A percentile compares a stretch with the other conserved stretches of the same genome.
phyloP scores from a whole-genome alignment of 805 yeast genomes.

The Brettanomyces sp. region DNA sequence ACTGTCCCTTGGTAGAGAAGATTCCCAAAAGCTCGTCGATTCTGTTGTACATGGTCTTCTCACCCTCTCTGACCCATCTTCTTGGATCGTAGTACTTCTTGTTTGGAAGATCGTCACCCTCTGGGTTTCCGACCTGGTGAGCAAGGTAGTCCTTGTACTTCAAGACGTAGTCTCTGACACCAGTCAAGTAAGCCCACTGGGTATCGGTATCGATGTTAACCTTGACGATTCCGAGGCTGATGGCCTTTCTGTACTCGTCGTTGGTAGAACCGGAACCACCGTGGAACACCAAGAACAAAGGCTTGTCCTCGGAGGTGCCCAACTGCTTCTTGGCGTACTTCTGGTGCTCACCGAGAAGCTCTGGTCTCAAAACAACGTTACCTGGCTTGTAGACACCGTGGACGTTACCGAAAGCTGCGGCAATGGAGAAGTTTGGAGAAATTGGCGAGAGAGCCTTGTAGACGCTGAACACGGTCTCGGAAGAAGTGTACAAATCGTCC shows the following conservation, averaged over 20 bases:
- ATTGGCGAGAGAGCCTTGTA: constrained; percentile 83
- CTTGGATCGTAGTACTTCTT: constrained; percentile 99
- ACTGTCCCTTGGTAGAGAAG: constrained; percentile 72
- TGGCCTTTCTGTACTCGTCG: constrained; percentile 85
- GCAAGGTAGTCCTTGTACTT: constrained; percentile 90
- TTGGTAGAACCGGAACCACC: constrained; percentile 99
- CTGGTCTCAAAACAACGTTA: constrained; percentile 89
- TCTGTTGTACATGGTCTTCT: constrained; percentile 92
- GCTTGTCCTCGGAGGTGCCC: constrained; percentile 42
- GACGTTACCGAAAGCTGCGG: constrained; percentile 98
- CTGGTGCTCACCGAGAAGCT: constrained; percentile 93
- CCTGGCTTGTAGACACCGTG: constrained; percentile 99
- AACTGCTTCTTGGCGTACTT: constrained; percentile 66
- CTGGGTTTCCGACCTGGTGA: constrained; percentile 96
- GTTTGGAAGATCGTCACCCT: constrained; percentile 98
- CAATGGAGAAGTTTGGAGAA: constrained; percentile 97
- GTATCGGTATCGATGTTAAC: constrained; percentile 99
- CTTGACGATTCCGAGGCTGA: constrained; percentile 91
- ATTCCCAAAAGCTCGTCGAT: constrained; percentile 71
- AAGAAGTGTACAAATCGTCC: constrained; percentile 83
- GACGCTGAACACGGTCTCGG: constrained; percentile 90
- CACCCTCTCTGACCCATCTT: constrained; percentile 99
- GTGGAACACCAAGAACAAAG: constrained; percentile 97
- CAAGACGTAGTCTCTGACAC: constrained; percentile 96
- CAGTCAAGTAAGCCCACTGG: constrained; percentile 93